Evolutionary conservation across 1,284 basidiomycete species (phyloP).

Genomic region (Paramarasmius palmivorus): DNA sequence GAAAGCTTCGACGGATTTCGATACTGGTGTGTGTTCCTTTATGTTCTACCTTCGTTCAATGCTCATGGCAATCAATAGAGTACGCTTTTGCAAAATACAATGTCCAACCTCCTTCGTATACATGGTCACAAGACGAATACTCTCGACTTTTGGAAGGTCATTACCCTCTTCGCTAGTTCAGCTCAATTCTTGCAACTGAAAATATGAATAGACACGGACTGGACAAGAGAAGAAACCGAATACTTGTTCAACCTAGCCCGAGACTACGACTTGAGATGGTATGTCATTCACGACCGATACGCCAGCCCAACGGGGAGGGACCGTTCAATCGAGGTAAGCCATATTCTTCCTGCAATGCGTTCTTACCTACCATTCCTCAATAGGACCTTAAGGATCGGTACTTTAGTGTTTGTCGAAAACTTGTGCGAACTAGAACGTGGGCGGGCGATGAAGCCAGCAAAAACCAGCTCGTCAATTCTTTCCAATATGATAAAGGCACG

Average conservation of each 20-base stretch:
- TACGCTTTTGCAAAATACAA: slow-evolving; percentile 85
- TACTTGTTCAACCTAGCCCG: slow-evolving; percentile 85
- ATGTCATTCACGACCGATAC: slow-evolving; percentile 91
- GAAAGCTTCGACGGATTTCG: slow-evolving; percentile 55
- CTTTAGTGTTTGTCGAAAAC: slow-evolving; percentile 88
- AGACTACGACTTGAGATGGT: slow-evolving; percentile 89
- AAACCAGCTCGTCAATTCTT: slow-evolving; percentile 66
- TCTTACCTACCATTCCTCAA: neutral
- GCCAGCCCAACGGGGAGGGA: slow-evolving; percentile 57
- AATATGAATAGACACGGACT: slow-evolving; percentile 65
- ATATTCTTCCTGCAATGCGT: neutral
- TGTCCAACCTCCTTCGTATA: slow-evolving; percentile 66
- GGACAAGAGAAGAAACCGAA: slow-evolving; percentile 95
- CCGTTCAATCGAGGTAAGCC: slow-evolving; percentile 69
- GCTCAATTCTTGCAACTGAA: neutral
- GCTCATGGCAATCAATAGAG: slow-evolving; percentile 41
- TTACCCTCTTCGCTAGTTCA: neutral
- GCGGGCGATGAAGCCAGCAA: slow-evolving; percentile 76
- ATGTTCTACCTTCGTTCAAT: neutral
- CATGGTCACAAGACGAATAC: slow-evolving; percentile 93
- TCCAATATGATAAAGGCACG: slow-evolving; percentile 83
- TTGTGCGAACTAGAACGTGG: slow-evolving; percentile 85
- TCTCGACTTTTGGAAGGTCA: slow-evolving; percentile 74
- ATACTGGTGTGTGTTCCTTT: slow-evolving; percentile 45
- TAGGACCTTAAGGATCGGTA: slow-evolving; percentile 96